Conservation (phyloP, 768 basidiomycete genomes). For the Amanita muscaria region DNA sequence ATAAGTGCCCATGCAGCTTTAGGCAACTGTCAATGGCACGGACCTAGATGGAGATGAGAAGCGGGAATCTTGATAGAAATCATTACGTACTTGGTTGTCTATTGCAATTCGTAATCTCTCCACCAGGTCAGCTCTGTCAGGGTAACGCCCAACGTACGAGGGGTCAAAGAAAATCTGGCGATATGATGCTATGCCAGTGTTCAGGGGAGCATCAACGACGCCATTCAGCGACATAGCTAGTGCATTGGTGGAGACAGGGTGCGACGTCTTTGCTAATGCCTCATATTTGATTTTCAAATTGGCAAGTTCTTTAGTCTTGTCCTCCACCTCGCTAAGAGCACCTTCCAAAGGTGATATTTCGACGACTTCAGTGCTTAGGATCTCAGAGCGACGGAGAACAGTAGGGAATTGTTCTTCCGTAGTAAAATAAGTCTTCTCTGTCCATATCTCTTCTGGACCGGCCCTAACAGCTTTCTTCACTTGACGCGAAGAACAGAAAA, state of each 20-base stretch:
- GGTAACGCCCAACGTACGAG: constrained; percentile 57
- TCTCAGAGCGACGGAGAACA: constrained; percentile 82
- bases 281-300: constrained; percentile 64
- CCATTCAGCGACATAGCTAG: constrained; percentile 82
- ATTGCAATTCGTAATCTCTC: constrained; percentile 67
- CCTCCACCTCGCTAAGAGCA: constrained; percentile 73
- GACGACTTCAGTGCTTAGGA: constrained; percentile 56
- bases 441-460: constrained; percentile 69
- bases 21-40: constrained; percentile 79
- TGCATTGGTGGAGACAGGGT: constrained; percentile 67
- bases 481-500: constrained; percentile 72
- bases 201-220: constrained; percentile 74
- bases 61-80: background rate
- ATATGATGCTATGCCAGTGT: constrained; percentile 71
- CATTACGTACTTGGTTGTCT: constrained; percentile 48
- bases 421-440: constrained; percentile 81
- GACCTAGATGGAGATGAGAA: constrained; percentile 32
- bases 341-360: constrained; percentile 84
- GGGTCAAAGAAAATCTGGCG: constrained; percentile 68
- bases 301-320: constrained; percentile 70
- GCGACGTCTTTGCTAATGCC: constrained; percentile 68
- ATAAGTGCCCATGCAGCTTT: constrained; percentile 72
- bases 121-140: constrained; percentile 62
- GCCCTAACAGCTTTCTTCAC: constrained; percentile 55
- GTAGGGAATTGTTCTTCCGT: constrained; percentile 90